A percentile compares a stretch with the other conserved stretches of the same genome.
phyloP scores from a whole-genome alignment of 306 rosid genomes.

The Dalbergia cultrata region DNA sequence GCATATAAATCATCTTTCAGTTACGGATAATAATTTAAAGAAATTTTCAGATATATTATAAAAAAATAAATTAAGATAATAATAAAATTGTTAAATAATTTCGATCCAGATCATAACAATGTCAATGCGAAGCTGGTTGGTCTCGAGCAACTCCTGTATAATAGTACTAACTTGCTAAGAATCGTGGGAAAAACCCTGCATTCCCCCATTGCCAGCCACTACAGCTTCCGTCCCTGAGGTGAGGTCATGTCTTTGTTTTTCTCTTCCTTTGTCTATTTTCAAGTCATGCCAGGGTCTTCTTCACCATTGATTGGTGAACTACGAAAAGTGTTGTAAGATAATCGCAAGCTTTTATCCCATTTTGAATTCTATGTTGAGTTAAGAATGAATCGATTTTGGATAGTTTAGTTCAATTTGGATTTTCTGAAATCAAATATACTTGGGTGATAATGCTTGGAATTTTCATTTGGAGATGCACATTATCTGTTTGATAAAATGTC shows the following conservation, averaged over 20 bases:
- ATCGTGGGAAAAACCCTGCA: background rate
- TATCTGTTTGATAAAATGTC: background rate
- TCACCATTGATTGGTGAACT: background rate
- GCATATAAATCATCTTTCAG: no score
- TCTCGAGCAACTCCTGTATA: background rate
- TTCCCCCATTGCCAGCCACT: background rate
- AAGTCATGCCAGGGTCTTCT: background rate
- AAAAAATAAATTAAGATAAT: no score
- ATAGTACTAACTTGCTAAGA: background rate
- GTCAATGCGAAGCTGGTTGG: background rate
- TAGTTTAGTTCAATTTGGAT: conserved; percentile 8
- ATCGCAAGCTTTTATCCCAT: background rate
- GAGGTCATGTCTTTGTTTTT: background rate
- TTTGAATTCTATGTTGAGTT: background rate
- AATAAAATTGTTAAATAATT: background rate
- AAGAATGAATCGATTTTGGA: background rate
- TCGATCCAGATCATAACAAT: background rate
- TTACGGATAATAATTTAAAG: no score
- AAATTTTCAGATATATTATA: no score
- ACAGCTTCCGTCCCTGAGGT: background rate
- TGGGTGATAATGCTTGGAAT: background rate
- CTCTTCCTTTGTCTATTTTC: background rate
- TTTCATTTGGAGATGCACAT: background rate
- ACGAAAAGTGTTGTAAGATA: background rate
- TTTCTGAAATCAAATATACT: background rate